Base-by-base conservation (phyloP, 2,329 filamentous ascomycete species). In the Metarhizium album region DNA sequence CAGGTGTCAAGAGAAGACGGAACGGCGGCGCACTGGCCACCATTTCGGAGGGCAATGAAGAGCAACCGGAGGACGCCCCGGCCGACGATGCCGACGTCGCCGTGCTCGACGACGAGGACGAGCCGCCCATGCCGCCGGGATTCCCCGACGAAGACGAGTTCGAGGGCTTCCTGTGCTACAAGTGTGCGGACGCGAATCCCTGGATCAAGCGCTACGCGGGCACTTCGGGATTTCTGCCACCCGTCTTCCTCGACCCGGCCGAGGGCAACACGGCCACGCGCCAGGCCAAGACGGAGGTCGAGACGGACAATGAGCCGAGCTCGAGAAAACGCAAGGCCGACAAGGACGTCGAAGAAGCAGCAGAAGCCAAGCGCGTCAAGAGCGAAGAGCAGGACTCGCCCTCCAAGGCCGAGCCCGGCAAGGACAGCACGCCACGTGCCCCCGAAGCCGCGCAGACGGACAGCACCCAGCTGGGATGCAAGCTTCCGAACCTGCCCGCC, bases 181-280 rank as follows among this genome's bases (percentile, higher is more conserved):
- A 95, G 64, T 98, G 93, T 59, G 78, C 95, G 14, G 83, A 90
- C 40, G 81, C 89, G 1, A 81, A 90, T 59, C 87, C 90, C 0
- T 98, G 93, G 93, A 84, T 97, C 65, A 94, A 91, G 70, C 75
- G 76, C 55, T 97, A 97, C 63, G 90, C 87, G 5, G 85, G 86
- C 2, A 80, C 86, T 0, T 63, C 80, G 1, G 90, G 90, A 0
- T 97, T 98, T 61, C 72, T 97, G 0, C 74, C 80, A 0, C 78
- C 90, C 1, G 78, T 96, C 0, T 84, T 82, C 53, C 64, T 70
- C 6, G 56, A 62, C 2, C 60, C 60, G n/a, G 2, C 48, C 0
- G 45, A 54, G 22, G 45, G 46, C 6, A 46, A 52, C 11, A n/a
- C n/a, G n/a, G n/a, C n/a, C n/a, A n/a, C n/a, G n/a, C n/a, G 4